Evolutionary conservation across 768 basidiomycete genomes (phyloP).

Genomic region (Hirschioporus abietinus): DNA sequence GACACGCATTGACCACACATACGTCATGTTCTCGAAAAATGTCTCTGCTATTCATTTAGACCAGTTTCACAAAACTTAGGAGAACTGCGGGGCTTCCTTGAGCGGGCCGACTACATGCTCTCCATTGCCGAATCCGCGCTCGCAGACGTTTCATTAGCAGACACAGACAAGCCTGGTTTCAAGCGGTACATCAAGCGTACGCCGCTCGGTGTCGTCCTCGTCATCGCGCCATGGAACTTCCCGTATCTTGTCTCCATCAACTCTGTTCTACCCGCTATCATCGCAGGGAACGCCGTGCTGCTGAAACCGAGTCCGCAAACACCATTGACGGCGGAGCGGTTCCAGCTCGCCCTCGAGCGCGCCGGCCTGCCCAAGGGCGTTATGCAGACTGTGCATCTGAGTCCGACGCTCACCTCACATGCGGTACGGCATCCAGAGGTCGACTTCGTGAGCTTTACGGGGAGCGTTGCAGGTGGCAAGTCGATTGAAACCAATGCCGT

Average conservation of each 20-base stretch:
- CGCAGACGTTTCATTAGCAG: constrained; percentile 64
- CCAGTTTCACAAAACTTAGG: constrained; percentile 75
- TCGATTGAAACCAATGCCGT: constrained; percentile 70
- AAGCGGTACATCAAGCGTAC: constrained; percentile 76
- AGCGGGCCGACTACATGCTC: constrained; percentile 80
- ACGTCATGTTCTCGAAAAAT: not conserved
- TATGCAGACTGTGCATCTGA: constrained; percentile 72
- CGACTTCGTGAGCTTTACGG: constrained; percentile 88
- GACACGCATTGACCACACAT: not conserved
- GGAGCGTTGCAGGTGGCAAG: constrained; percentile 74
- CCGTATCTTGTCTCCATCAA: constrained; percentile 91
- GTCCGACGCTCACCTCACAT: constrained; percentile 51
- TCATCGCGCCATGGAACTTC: constrained; percentile 91
- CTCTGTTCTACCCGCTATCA: constrained; percentile 83
- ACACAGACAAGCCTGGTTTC: constrained; percentile 81
- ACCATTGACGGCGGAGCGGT: constrained; percentile 79
- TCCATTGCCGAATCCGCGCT: constrained; percentile 74
- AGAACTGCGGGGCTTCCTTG: constrained; percentile 77
- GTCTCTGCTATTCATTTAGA: constrained; percentile 31
- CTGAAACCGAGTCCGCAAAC: constrained; percentile 98
- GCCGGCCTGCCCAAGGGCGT: constrained; percentile 78
- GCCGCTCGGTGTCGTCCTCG: constrained; percentile 82
- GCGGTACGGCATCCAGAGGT: constrained; percentile 62
- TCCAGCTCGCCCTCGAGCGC: constrained; percentile 57
- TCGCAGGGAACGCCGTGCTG: constrained; percentile 87